Evolutionary conservation across 169 alveolate species (phyloP).

Genomic region (Babesia bigemina): DNA sequence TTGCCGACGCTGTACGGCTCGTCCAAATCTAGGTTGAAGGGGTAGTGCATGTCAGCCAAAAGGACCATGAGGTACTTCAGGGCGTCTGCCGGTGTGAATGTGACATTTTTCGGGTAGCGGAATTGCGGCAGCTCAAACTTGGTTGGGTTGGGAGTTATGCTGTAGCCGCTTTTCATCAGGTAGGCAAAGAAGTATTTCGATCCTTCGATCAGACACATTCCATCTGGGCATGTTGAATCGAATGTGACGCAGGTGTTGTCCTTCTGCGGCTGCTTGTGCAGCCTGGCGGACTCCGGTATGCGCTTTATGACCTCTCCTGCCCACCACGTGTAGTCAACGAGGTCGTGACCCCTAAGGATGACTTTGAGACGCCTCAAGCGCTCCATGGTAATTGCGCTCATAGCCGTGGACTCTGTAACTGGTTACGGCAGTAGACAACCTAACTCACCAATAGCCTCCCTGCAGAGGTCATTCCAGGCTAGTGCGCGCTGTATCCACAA

Average conservation of each 20-base stretch:
- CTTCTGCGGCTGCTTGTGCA: conserved; percentile 56
- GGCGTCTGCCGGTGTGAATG: conserved; percentile 79
- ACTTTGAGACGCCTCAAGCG: conserved; percentile 74
- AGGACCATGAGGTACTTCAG: conserved; percentile 79
- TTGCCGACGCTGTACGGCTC: conserved; percentile 60
- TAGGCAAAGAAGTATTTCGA: conserved; percentile 67
- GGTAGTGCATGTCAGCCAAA: conserved; percentile 83
- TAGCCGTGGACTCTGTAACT: conserved; percentile 73
- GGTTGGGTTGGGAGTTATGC: neutral
- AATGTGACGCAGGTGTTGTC: conserved; percentile 54
- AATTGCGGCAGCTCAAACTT: conserved; percentile 23
- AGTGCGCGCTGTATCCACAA: conserved; percentile 18
- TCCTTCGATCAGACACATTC: conserved; percentile 70
- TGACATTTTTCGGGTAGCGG: conserved; percentile 77
- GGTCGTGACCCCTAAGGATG: conserved; percentile 70
- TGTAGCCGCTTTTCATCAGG: conserved; percentile 53
- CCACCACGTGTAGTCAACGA: conserved; percentile 79
- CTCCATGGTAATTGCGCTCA: conserved; percentile 75
- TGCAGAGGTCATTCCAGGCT: conserved; percentile 65
- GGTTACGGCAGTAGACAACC: neutral
- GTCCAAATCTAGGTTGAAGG: conserved; percentile 73
- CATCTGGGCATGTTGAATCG: conserved; percentile 66
- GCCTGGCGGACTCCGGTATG: conserved; percentile 61
- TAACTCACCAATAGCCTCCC: conserved; percentile 67
- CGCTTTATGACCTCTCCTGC: conserved; percentile 65